Base-by-base conservation (phyloP, 768 basidiomycete genomes). In the Trametes gibbosa region DNA sequence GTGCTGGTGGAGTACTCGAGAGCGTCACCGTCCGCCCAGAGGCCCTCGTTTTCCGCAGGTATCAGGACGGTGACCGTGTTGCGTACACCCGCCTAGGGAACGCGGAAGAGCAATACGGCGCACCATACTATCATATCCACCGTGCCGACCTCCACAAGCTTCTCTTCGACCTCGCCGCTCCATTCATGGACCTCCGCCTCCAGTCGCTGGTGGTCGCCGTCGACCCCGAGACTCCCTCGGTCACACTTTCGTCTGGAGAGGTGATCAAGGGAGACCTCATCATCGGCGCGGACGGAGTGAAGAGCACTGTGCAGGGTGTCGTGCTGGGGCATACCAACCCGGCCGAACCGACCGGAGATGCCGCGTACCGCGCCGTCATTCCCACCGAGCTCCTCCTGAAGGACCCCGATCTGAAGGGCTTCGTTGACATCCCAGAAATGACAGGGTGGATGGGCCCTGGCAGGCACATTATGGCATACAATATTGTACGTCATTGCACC, bases 381-480 rank as follows among this genome's bases (percentile, higher is more conserved):
- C 73, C 80, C 2, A 75, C 82, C 0, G 72, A 66, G 37, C 46
- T 72, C 1, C 72, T 87, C 67, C 55, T 82, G 12, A 65, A 68
- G 10, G 82, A 88, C 60, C 81, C 81, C 0, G 81, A 83, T 6
- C 74, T 88, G 25, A 74, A 70, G 57, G 56, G 67, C 1, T 72
- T 88, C 13, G 75, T 85, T 0, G 83, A 87, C 14, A 69, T 65
- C 0, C 74, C 79, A 0, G 79, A 83, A 55, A 79, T 82, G 75
- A 81, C 79, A 0, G 76, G 74, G 0, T 87, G 86, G 86, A 80
- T 86, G 75, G 85, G 80, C 1, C 82, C 84, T 0, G 54, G 72
- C 1, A 57, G 76, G 5, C 80, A 81, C 57, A 63, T 81, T 45
- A 78, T 81, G 76, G 69, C 72, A 1, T 80, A 79, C 48, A 72